A percentile compares a stretch with the other conserved stretches of the same genome.
Evolutionary conservation across 2,329 filamentous ascomycete genomes (phyloP).

Genomic region (Colletotrichum tamarilloi): DNA sequence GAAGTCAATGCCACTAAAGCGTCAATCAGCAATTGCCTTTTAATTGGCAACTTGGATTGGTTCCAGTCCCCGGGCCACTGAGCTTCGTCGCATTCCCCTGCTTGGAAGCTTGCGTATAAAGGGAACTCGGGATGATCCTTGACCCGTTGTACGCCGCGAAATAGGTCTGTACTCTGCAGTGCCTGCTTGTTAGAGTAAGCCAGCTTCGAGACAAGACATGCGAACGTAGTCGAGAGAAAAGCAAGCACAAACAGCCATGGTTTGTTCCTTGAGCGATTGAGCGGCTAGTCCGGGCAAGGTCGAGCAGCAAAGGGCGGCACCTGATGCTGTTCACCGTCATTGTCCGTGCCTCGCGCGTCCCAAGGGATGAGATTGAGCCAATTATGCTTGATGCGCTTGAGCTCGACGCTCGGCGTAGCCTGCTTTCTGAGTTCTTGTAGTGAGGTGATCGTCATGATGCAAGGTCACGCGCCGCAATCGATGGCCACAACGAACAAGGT

Average conservation of each 20-base stretch:
- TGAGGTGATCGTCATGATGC: not conserved
- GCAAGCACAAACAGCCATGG: constrained; percentile 10
- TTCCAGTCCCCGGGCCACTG: not conserved
- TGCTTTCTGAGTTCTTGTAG: not conserved
- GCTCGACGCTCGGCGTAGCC: not conserved
- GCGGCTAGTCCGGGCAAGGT: not conserved
- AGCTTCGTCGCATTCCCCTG: not conserved
- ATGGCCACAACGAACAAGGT: not conserved
- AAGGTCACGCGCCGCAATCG: not conserved
- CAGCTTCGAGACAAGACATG: not conserved
- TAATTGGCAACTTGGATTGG: not conserved
- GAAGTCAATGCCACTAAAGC: not conserved
- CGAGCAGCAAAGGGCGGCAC: not conserved
- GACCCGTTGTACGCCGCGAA: not conserved
- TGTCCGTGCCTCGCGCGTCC: constrained; percentile 15
- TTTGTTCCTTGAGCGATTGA: not conserved
- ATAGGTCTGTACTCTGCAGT: too few relatives aligned
- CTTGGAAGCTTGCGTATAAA: not conserved
- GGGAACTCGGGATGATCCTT: not conserved
- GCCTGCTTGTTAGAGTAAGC: too few relatives aligned
- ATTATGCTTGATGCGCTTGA: not conserved
- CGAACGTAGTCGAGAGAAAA: constrained; percentile 2
- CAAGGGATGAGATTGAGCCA: constrained; percentile 4
- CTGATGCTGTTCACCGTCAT: constrained; percentile 18
- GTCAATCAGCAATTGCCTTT: not conserved